Percentiles rank a stretch among this genome's conserved stretches.
phyloP scores from a whole-genome alignment of 805 yeast species.

The Candida nitratophila region DNA sequence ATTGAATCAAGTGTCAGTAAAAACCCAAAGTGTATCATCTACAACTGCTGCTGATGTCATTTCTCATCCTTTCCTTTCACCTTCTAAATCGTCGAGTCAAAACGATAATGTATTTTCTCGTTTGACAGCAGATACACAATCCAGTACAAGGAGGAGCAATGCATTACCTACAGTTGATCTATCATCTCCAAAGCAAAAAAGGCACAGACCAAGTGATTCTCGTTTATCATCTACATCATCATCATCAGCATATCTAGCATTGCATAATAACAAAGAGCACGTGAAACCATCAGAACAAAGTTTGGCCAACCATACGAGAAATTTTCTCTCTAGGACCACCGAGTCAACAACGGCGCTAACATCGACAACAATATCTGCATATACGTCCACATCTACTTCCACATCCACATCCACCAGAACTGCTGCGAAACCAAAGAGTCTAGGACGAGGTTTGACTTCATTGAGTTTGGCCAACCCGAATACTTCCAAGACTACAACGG shows the following conservation, averaged over 20 bases:
- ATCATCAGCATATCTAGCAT: too few species aligned
- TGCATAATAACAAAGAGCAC: too few species aligned
- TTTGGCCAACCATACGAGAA: too few species aligned
- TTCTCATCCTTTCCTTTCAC: neutral
- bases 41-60: too few species aligned
- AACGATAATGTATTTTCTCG: neutral
- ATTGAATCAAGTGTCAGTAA: too few species aligned
- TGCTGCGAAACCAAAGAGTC: neutral
- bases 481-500: neutral
- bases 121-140: neutral
- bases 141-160: neutral
- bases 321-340: too few species aligned
- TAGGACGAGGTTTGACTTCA: neutral
- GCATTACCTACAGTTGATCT: neutral
- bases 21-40: too few species aligned
- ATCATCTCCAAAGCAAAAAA: neutral
- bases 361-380: too few species aligned
- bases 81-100: neutral
- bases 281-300: too few species aligned
- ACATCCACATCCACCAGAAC: neutral
- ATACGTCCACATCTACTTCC: neutral
- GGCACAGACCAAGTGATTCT: neutral
- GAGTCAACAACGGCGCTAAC: too few species aligned
- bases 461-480: neutral
- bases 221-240: too few species aligned